Evolutionary conservation across 2,329 filamentous ascomycete genomes (phyloP), one percentile per base, ranked within the genome.

Genomic region (Tolypocladium endophyticum): DNA sequence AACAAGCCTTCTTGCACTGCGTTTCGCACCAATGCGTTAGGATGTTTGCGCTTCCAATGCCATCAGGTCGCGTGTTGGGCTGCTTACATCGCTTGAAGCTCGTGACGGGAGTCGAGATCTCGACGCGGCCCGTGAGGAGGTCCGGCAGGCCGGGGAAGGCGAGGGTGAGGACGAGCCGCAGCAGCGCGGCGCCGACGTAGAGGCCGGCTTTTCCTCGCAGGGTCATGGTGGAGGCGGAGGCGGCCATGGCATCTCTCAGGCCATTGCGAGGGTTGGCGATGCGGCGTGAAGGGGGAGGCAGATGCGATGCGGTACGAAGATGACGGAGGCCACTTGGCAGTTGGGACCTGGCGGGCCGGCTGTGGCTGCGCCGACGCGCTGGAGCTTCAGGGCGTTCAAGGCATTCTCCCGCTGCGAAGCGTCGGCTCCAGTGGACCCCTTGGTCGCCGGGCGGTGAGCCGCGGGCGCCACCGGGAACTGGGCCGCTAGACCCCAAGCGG

Each of bases 1-100:
- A 96, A 99, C 60, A 99, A 79, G 25, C 94, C 94, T 76, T 99
- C 94, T 80, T 97, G 93, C 59, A 97, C 91, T 96, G 67, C 30
- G 9, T 14, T n/a, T 28, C 25, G 47, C 20, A 12, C 28, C 43
- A 4, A 18, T n/a, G 11, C 7, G 23, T 45, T 23, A 50, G 39
- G 3, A 47, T 25, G 23, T 14, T 6, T 53, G 14, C 50, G 30
- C 30, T 11, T 14, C 16, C 1, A n/a, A 45, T 18, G 7, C 9
- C 28, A 30, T 52, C 3, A 25, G 39, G 25, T 16, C 38, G 56
- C 30, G 38, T 35, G 50, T 56, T 56, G 53, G 55, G 25, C 57
- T 50, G 75, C 88, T 74, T 81, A 96, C 92, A 80, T 84, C 94
- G 85, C 79, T 97, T 97, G 83, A 97, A 99, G 82, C 93, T 96